These are phyloP conservation scores for Scleroderma bovista DNA, from an alignment of 768 basidiomycete genomes.

Conservation along the genomic window DNA sequence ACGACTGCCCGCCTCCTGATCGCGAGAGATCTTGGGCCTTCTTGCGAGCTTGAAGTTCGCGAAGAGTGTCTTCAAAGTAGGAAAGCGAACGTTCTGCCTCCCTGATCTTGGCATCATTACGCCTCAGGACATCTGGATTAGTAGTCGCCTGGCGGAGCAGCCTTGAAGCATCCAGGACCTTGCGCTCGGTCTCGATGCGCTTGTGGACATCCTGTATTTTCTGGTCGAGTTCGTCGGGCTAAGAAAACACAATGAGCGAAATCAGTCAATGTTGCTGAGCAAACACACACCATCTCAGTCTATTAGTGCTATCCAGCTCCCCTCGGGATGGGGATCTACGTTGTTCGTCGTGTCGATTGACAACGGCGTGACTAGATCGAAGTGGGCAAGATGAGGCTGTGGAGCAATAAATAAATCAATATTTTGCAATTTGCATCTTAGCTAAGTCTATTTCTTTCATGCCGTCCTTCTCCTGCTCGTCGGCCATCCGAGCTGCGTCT, in stretches of 20 bases:
- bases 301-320: conserved; percentile 8
- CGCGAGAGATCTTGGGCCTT: conserved; percentile 54
- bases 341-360: conserved; percentile 4
- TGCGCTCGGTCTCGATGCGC: conserved; percentile 89
- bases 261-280: conserved; percentile 7
- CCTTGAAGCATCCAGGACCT: conserved; percentile 82
- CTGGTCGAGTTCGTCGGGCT: conserved; percentile 69
- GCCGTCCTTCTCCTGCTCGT: conserved; percentile 27
- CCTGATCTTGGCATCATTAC: conserved; percentile 79
- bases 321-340: conserved; percentile 12
- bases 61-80: conserved; percentile 84
- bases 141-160: conserved; percentile 74
- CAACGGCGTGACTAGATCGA: conserved; percentile 8
- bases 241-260: conserved; percentile 2
- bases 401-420: conserved; percentile 21
- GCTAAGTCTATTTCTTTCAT: conserved; percentile 25
- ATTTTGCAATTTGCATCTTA: conserved; percentile 16
- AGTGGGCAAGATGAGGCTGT: conserved; percentile 25
- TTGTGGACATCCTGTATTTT: conserved; percentile 89
- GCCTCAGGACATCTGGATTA: conserved; percentile 80
- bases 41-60: conserved; percentile 77
- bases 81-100: conserved; percentile 79
- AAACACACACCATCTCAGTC: conserved; percentile 27
- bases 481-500: conserved; percentile 38
- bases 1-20: conserved; percentile 35